Evolutionary conservation across 805 yeast species (phyloP).

Genomic region (Zygoascus flipseniorum): DNA sequence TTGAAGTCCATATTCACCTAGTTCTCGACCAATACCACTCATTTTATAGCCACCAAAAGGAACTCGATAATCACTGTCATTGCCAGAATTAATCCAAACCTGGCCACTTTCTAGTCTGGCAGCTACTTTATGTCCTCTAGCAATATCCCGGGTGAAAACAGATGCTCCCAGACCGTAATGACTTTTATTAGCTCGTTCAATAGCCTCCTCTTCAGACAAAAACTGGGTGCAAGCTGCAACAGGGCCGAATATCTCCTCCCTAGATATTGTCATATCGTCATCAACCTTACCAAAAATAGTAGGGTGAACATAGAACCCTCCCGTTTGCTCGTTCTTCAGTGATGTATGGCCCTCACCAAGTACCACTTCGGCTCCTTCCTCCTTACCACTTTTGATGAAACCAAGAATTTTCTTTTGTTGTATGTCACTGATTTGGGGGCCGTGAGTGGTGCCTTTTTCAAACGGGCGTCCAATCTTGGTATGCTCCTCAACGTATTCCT

Average conservation of each 20-base stretch:
- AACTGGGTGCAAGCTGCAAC: constrained; percentile 80
- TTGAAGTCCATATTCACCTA: constrained; percentile 80
- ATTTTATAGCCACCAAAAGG: constrained; percentile 92
- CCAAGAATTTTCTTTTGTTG: constrained; percentile 73
- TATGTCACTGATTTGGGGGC: constrained; percentile 71
- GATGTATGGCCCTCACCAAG: constrained; percentile 63
- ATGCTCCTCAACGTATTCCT: constrained; percentile 39
- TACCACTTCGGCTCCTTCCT: constrained; percentile 76
- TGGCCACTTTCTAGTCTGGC: constrained; percentile 77
- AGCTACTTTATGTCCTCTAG: constrained; percentile 69
- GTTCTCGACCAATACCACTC: constrained; percentile 90
- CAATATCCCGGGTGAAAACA: constrained; percentile 68
- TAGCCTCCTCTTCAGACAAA: constrained; percentile 72
- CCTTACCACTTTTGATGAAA: constrained; percentile 67
- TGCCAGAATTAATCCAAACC: constrained; percentile 85
- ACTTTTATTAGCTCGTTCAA: constrained; percentile 69
- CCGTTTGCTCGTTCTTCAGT: constrained; percentile 17
- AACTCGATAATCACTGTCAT: constrained; percentile 77
- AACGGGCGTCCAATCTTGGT: constrained; percentile 76
- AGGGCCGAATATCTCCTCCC: constrained; percentile 93
- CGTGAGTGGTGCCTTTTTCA: constrained; percentile 69
- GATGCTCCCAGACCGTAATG: constrained; percentile 74
- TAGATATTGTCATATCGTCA: constrained; percentile 64
- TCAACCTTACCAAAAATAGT: constrained; percentile 79
- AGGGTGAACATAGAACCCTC: constrained; percentile 47